These are phyloP conservation scores for Colletotrichum echinochloae DNA, from an alignment of 2,329 filamentous ascomycete species.

Conservation along the genomic window DNA sequence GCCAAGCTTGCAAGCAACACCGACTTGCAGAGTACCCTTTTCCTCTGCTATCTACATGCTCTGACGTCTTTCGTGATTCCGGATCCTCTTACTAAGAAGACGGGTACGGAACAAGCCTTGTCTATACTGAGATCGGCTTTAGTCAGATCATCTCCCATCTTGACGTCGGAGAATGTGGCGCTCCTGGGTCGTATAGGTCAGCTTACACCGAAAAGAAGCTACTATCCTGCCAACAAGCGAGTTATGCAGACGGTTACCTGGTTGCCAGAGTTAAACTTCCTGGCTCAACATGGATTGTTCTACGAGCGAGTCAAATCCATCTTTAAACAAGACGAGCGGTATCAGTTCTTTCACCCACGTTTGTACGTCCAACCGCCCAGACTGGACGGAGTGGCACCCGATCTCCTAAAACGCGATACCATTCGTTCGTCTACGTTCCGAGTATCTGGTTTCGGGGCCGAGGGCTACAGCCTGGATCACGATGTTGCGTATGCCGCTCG, in stretches of 20 bases:
- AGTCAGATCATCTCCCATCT: conserved; percentile 58
- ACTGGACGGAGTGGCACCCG: neutral
- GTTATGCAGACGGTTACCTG: conserved; percentile 63
- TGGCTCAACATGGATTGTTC: conserved; percentile 61
- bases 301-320: conserved; percentile 50
- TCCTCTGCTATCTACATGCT: conserved; percentile 64
- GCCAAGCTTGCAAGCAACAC: conserved; percentile 63
- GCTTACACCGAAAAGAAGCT: conserved; percentile 57
- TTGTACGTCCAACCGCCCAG: neutral
- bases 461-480: conserved; percentile 26
- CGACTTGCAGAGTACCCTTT: conserved; percentile 63
- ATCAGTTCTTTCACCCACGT: conserved; percentile 5
- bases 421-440: conserved; percentile 56
- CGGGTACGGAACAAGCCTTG: conserved; percentile 67
- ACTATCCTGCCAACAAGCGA: conserved; percentile 56
- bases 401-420: conserved; percentile 42
- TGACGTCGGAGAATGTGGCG: conserved; percentile 51
- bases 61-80: conserved; percentile 64
- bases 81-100: conserved; percentile 60
- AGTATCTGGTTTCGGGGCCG: conserved; percentile 46
- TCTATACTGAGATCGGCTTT: conserved; percentile 61
- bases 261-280: conserved; percentile 51
- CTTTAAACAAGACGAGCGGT: conserved; percentile 45
- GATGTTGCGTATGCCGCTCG: conserved; percentile 39
- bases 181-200: conserved; percentile 53